Conservation (phyloP, 2,329 filamentous ascomycete species). For the Lasiodiplodia sp. region DNA sequence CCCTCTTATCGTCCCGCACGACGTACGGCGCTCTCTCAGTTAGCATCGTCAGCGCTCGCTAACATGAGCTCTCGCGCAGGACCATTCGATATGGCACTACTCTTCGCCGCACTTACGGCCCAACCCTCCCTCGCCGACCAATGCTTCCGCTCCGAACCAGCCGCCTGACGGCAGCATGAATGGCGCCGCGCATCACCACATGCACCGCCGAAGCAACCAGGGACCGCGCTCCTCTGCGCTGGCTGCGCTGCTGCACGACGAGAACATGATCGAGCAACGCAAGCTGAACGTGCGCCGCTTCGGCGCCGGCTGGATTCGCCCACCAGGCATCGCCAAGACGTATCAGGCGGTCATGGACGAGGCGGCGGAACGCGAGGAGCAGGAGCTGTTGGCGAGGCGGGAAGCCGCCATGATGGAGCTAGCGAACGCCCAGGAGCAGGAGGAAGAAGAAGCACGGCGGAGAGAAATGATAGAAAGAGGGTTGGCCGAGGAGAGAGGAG, state of each 20-base stretch:
- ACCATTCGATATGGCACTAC: constrained; percentile 29
- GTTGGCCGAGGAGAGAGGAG: constrained; percentile 50
- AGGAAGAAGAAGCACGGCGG: constrained; percentile 49
- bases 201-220: constrained; percentile 40
- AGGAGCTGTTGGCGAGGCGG: constrained; percentile 74
- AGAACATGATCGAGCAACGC: constrained; percentile 76
- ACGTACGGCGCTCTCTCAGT: constrained; percentile 33
- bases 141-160: constrained; percentile 36
- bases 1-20: constrained; percentile 38
- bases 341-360: constrained; percentile 91
- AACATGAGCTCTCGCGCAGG: constrained; percentile 7
- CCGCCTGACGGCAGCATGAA: constrained; percentile 34
- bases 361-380: constrained; percentile 85
- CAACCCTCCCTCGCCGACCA: constrained; percentile 36
- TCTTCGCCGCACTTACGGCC: constrained; percentile 21
- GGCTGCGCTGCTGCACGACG: constrained; percentile 75
- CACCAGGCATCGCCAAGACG: constrained; percentile 87
- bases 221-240: constrained; percentile 66
- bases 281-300: constrained; percentile 85
- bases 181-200: constrained; percentile 33
- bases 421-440: constrained; percentile 67
- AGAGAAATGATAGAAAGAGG: constrained; percentile 42
- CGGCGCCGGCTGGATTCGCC: constrained; percentile 88
- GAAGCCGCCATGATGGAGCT: constrained; percentile 78
- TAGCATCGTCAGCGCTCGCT: constrained; percentile 17